phyloP scores from a whole-genome alignment of 331 rosid genomes.

The Quercus lobata region DNA sequence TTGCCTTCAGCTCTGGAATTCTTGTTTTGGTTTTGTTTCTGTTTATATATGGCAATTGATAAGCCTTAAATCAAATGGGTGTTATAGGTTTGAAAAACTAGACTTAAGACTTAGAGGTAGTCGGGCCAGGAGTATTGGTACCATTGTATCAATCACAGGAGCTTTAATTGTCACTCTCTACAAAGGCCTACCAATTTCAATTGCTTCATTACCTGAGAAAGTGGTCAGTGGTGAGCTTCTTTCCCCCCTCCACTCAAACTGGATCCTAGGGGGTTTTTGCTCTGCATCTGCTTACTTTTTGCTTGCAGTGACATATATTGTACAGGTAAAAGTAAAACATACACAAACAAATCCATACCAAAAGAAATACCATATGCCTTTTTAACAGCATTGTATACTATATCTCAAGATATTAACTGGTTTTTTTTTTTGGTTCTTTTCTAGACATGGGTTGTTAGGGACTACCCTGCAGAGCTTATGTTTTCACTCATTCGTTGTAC shows the following conservation, averaged over 20 bases:
- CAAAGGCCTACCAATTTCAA: constrained; percentile 23
- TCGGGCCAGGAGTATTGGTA: constrained; percentile 30
- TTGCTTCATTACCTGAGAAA: neutral
- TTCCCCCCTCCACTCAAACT: constrained; percentile 9
- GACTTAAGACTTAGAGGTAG: constrained; percentile 27
- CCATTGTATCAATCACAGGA: constrained; percentile 29
- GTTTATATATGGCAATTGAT: neutral
- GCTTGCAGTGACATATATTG: neutral
- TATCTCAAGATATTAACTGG: too few species aligned
- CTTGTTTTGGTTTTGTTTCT: neutral
- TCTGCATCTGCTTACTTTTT: constrained; percentile 9
- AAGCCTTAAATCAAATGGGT: neutral
- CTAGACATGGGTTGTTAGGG: constrained; percentile 34
- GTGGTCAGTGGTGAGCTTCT: neutral
- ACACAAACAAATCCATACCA: neutral
- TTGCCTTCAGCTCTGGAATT: neutral
- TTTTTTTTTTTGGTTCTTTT: neutral
- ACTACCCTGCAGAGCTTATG: constrained; percentile 33
- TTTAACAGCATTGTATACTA: too few species aligned
- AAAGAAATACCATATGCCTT: too few species aligned
- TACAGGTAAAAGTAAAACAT: constrained; percentile 23
- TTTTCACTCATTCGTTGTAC: neutral
- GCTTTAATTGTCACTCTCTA: constrained; percentile 32
- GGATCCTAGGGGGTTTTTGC: constrained; percentile 34
- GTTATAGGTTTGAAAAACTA: constrained; percentile 36